Conservation (phyloP, 2,329 filamentous ascomycete species). For the Diatrype stigma region DNA sequence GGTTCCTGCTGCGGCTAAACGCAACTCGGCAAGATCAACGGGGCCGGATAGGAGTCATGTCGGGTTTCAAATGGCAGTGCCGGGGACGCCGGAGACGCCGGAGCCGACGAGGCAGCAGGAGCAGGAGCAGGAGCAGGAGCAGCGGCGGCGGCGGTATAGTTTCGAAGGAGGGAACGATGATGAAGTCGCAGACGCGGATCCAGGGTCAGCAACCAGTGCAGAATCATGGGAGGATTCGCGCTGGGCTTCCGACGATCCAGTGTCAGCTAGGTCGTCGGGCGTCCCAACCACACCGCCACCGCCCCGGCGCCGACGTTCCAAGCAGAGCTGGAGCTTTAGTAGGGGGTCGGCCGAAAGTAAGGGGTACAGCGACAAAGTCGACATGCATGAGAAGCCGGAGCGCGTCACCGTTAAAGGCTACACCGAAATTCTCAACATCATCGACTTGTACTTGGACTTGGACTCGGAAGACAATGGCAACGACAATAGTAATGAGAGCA, state of each 20-base stretch:
- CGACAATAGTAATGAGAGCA: not conserved
- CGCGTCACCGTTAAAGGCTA: conserved; percentile 11
- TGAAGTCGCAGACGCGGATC: not conserved
- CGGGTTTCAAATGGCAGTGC: conserved; percentile 12
- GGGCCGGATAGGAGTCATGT: conserved; percentile 7
- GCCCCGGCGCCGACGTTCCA: not conserved
- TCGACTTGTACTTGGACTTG: conserved; percentile 20
- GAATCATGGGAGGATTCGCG: not conserved
- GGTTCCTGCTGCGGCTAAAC: not conserved
- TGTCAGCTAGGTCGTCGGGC: not conserved
- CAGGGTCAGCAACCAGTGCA: not conserved
- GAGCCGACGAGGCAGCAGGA: not conserved
- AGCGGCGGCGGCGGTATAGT: not conserved
- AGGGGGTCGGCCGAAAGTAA: not conserved
- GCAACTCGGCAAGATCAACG: not conserved
- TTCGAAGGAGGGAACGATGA: not conserved
- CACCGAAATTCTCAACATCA: conserved; percentile 22
- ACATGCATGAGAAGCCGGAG: not conserved
- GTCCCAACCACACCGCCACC: not conserved
- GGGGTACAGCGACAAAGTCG: not conserved
- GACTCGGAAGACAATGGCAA: not conserved
- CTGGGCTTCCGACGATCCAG: not conserved
- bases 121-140: not conserved
- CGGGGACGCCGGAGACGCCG: not conserved
- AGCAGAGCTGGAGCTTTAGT: not conserved